Conservation (phyloP, 2,329 filamentous ascomycete species). For the Hypocreales sp. region DNA sequence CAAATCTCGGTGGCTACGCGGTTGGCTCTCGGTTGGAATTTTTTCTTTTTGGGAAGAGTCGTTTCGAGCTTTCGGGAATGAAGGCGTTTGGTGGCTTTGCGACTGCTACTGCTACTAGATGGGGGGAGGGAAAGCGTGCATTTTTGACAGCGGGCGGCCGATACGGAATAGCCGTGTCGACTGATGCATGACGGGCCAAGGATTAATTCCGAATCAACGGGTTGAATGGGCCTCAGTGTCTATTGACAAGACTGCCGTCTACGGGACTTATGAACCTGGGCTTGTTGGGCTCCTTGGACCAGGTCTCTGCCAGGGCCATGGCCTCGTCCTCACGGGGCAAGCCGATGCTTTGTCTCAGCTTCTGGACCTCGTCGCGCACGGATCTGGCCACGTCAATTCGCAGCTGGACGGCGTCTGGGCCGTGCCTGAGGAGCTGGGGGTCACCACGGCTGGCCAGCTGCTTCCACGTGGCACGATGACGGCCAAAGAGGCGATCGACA, state of each 20-base stretch:
- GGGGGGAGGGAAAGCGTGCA: too few relatives aligned
- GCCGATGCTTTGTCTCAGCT: constrained; percentile 56
- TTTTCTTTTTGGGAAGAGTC: neutral
- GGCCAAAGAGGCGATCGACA: constrained; percentile 59
- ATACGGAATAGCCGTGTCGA: too few relatives aligned
- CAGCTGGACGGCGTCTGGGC: constrained; percentile 49
- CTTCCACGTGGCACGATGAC: constrained; percentile 60
- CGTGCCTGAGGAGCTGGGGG: constrained; percentile 24
- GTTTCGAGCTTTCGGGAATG: too few relatives aligned
- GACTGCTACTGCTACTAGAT: too few relatives aligned
- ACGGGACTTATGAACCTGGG: constrained; percentile 36
- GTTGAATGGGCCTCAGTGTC: too few relatives aligned
- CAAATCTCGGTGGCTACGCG: too few relatives aligned
- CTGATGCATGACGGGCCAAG: too few relatives aligned
- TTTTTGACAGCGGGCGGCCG: too few relatives aligned
- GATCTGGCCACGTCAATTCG: constrained; percentile 66
- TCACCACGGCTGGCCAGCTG: constrained; percentile 39
- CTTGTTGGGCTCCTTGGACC: constrained; percentile 37
- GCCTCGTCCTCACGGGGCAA: constrained; percentile 63
- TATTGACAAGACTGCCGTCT: constrained; percentile 34
- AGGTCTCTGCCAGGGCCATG: constrained; percentile 66
- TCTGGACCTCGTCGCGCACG: constrained; percentile 66
- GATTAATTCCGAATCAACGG: too few relatives aligned
- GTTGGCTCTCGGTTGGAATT: too few relatives aligned
- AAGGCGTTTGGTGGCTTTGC: neutral